These are phyloP conservation scores for Stevia rebaudiana DNA, from an alignment of 140 eudicot species.

Conservation along the genomic window DNA sequence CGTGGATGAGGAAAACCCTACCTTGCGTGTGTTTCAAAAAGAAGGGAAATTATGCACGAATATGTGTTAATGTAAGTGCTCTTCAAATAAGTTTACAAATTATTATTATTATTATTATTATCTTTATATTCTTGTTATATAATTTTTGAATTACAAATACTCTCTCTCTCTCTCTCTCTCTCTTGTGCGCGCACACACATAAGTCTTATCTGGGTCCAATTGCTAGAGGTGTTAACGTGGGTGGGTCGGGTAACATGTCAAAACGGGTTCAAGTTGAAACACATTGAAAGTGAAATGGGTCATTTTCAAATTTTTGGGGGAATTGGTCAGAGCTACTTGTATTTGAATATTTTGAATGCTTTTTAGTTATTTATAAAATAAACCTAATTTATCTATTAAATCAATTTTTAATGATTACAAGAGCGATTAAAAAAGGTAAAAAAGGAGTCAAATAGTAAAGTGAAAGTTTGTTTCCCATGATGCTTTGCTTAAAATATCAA, in stretches of 20 bases:
- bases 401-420: not conserved
- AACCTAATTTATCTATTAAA: not conserved
- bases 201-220: not conserved
- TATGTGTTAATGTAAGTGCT: slow-evolving; percentile 59
- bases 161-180: not conserved
- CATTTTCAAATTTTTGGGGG: too few species aligned
- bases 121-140: not conserved
- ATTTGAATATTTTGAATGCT: not conserved
- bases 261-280: not conserved
- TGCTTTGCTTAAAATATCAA: not conserved
- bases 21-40: slow-evolving; percentile 79
- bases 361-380: not conserved
- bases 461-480: slow-evolving; percentile 14
- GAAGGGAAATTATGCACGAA: slow-evolving; percentile 47
- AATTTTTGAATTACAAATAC: not conserved
- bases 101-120: not conserved
- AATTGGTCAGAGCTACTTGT: too few species aligned
- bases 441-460: not conserved
- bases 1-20: slow-evolving; percentile 69
- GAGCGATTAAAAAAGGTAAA: not conserved
- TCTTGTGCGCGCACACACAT: not conserved
- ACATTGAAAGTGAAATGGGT: not conserved
- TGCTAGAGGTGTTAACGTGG: not conserved
- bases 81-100: slow-evolving; percentile 43
- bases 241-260: slow-evolving; percentile 1